These are phyloP conservation scores for Aspergillus tamarii DNA, from an alignment of 2,329 filamentous ascomycete genomes.

Conservation along the genomic window DNA sequence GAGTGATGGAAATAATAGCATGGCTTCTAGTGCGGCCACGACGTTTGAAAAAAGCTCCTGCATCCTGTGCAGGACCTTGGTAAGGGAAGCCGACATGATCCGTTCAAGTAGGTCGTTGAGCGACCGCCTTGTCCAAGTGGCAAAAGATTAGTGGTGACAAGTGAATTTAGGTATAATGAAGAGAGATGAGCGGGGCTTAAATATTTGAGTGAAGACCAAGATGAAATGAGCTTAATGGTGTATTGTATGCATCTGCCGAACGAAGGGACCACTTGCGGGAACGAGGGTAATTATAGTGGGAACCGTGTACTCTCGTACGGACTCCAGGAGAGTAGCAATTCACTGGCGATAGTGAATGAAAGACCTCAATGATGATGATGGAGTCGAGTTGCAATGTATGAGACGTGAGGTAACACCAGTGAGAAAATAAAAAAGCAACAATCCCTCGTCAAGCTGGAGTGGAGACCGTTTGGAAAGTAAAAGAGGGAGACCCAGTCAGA, in stretches of 20 bases:
- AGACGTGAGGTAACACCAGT: conserved; percentile 26
- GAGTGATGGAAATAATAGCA: conserved; percentile 45
- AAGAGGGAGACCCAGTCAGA: conserved; percentile 6
- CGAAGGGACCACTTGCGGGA: conserved; percentile 13
- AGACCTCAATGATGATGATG: conserved; percentile 9
- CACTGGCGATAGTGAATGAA: neutral
- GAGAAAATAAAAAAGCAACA: conserved; percentile 8
- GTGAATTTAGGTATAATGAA: neutral
- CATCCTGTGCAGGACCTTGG: conserved; percentile 45
- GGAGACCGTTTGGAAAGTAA: conserved; percentile 10
- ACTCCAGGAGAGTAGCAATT: neutral
- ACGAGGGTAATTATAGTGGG: conserved; percentile 10
- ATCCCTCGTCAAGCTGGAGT: conserved; percentile 17
- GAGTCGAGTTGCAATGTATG: conserved; percentile 24
- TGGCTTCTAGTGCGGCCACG: conserved; percentile 43
- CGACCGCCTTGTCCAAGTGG: conserved; percentile 8
- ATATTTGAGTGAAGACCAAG: conserved; percentile 11
- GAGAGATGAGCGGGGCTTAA: conserved; percentile 6
- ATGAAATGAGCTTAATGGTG: conserved; percentile 19
- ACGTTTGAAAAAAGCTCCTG: conserved; percentile 46
- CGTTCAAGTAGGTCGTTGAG: conserved; percentile 1
- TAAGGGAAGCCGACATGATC: conserved; percentile 40
- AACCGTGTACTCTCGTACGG: neutral
- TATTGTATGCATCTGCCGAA: conserved; percentile 15
- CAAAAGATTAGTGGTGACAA: conserved; percentile 6